Percentiles rank a stretch among this genome's conserved stretches.
Evolutionary conservation across 2,329 filamentous ascomycete species (phyloP).

Genomic region (Hirsutella rhossiliensis): DNA sequence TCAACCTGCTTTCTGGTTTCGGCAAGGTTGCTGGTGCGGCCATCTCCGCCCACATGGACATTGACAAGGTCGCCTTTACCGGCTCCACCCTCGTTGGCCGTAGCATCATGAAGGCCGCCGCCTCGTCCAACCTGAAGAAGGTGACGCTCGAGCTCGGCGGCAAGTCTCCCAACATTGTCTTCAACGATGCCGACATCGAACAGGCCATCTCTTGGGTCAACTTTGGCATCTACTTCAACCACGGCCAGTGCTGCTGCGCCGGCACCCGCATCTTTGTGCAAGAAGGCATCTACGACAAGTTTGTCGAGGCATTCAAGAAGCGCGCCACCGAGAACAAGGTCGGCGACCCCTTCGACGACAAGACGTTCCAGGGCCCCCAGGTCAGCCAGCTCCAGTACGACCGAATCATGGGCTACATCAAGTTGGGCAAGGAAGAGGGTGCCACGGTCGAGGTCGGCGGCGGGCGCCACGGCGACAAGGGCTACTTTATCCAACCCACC

Average conservation of each 20-base stretch:
- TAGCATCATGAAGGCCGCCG: slow-evolving; percentile 70
- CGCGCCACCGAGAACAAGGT: slow-evolving; percentile 64
- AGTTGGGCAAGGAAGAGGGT: slow-evolving; percentile 49
- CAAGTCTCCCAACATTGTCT: slow-evolving; percentile 73
- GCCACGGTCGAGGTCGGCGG: slow-evolving; percentile 46
- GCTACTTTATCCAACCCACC: slow-evolving; percentile 86
- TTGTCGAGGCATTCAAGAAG: slow-evolving; percentile 68
- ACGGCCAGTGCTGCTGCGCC: slow-evolving; percentile 58
- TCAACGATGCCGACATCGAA: slow-evolving; percentile 66
- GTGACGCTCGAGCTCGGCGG: slow-evolving; percentile 69
- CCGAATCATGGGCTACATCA: slow-evolving; percentile 75
- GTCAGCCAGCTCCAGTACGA: slow-evolving; percentile 79
- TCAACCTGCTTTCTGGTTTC: slow-evolving; percentile 69
- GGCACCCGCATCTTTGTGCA: slow-evolving; percentile 79
- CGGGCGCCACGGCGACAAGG: slow-evolving; percentile 53
- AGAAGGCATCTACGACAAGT: slow-evolving; percentile 79
- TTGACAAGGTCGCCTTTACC: slow-evolving; percentile 78
- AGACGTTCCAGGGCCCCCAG: slow-evolving; percentile 83
- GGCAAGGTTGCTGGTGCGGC: slow-evolving; percentile 70
- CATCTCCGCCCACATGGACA: slow-evolving; percentile 62
- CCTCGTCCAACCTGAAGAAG: slow-evolving; percentile 69
- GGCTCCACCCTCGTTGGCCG: slow-evolving; percentile 64
- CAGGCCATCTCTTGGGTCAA: slow-evolving; percentile 70
- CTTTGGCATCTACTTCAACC: slow-evolving; percentile 55
- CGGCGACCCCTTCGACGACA: slow-evolving; percentile 66